Base-by-base conservation (phyloP, 2,329 filamentous ascomycete genomes). In the Botryosphaeria dothidea region DNA sequence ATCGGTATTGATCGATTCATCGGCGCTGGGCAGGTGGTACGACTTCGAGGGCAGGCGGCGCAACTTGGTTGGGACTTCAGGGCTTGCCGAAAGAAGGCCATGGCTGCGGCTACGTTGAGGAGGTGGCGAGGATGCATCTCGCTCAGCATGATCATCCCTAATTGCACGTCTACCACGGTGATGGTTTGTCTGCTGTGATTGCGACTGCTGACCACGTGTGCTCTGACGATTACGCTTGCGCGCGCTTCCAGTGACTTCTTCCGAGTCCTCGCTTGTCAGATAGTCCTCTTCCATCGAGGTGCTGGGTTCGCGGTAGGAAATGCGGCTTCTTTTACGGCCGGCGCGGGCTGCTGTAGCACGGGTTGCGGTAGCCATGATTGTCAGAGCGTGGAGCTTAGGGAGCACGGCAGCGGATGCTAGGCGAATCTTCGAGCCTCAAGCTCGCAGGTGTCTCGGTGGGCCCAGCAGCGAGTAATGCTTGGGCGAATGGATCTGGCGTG, bases 231-330 rank as follows among this genome's bases (percentile, higher is more conserved):
- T 61, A 9, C 52, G 63, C 34, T 65, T 65, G 45, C 54, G 56
- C 52, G 52, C 52, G 36, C 52, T 57, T 3, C 23, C 36, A 13
- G 25, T 31, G 25, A 13, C 29, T 13, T 51, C 23, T n/a, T 25
- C 38, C n/a, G 38, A 43, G 19, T n/a, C 61, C 25, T 64, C 36
- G 52, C 52, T 48, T 23, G 45, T 29, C 13, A 25, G 13, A n/a
- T 48, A 21, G 21, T 38, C 38, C 8, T 66, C 71, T 27, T 73
- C 74, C 4, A 76, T 74, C 25, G 75, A 73, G 63, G 71, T 76
- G 63, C 73, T 77, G 36, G 72, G 72, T 64, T 78, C 76, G 61
- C 70, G 73, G 62, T 78, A 78, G 31, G 75, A 78, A 46, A 78
- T 70, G 49, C 71, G 66, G 51, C 67, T 72, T 52, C 75, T 69